These are phyloP conservation scores for Quercus agrifolia DNA, from an alignment of 306 rosid species.

Conservation along the genomic window DNA sequence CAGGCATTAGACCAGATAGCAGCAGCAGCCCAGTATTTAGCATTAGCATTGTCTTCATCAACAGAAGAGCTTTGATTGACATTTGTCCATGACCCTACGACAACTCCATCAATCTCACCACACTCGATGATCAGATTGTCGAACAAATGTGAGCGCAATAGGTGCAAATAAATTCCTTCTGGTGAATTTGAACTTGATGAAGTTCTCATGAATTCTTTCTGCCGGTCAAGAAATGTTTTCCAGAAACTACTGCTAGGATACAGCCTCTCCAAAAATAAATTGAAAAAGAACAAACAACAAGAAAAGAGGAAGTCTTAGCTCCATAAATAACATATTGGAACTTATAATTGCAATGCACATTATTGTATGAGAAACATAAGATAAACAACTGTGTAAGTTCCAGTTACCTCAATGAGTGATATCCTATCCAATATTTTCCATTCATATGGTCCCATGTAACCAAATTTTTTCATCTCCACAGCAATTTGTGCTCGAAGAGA, in stretches of 20 bases:
- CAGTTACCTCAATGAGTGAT: constrained; percentile 73
- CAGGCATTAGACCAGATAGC: constrained; percentile 86
- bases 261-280: constrained; percentile 64
- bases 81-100: constrained; percentile 72
- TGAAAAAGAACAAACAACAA: constrained; percentile 25
- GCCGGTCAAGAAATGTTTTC: constrained; percentile 66
- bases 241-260: constrained; percentile 93
- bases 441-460: constrained; percentile 82
- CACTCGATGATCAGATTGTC: constrained; percentile 62
- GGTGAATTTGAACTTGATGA: constrained; percentile 51
- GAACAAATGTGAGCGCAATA: constrained; percentile 49
- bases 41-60: constrained; percentile 52
- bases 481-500: constrained; percentile 72
- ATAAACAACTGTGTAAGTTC: constrained; percentile 17
- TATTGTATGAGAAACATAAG: constrained; percentile 27
- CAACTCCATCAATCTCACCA: constrained; percentile 89
- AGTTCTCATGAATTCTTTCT: constrained; percentile 39
- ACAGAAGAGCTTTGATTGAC: constrained; percentile 47
- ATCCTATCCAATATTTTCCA: constrained; percentile 79
- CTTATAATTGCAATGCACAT: constrained; percentile 18
- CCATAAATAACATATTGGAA: constrained; percentile 14
- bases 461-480: constrained; percentile 75
- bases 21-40: constrained; percentile 93
- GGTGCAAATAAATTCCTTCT: constrained; percentile 41
- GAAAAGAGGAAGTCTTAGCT: constrained; percentile 34